Percentiles rank a stretch among this genome's conserved stretches.
Evolutionary conservation across 2,329 filamentous ascomycete genomes (phyloP).

Genomic region (Elsinoe necatrix): DNA sequence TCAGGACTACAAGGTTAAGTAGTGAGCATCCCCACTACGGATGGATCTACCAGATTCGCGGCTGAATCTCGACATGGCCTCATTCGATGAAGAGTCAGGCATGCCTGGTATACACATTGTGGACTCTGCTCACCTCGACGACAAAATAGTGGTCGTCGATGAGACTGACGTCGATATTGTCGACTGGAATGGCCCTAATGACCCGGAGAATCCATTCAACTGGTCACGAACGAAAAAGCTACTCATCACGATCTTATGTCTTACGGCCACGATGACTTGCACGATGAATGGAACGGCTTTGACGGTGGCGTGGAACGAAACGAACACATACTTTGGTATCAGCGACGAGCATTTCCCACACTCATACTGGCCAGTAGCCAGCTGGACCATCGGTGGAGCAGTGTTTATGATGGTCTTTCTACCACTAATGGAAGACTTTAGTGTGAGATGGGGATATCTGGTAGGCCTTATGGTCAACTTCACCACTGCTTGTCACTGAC

Average conservation of each 20-base stretch:
- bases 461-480: not conserved
- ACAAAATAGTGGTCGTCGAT: not conserved
- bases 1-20: not conserved
- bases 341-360: conserved; percentile 32
- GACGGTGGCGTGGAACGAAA: conserved; percentile 28
- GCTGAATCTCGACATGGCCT: not conserved
- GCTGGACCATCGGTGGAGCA: conserved; percentile 32
- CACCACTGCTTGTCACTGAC: not conserved
- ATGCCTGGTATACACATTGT: not conserved
- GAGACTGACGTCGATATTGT: conserved; percentile 18
- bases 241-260: conserved; percentile 27
- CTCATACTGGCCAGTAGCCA: conserved; percentile 33
- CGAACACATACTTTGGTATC: conserved; percentile 29
- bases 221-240: conserved; percentile 29
- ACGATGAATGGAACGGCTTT: conserved; percentile 33
- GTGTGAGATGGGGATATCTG: conserved; percentile 26
- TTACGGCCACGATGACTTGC: conserved; percentile 28
- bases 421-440: conserved; percentile 33
- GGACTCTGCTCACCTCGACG: not conserved
- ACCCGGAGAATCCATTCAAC: conserved; percentile 30
- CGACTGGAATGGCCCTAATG: conserved; percentile 42
- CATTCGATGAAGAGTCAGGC: not conserved
- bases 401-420: conserved; percentile 31
- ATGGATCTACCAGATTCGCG: not conserved
- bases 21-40: not conserved